Conservation (phyloP, 352 stramenopile species). For the Pythium aristosporum region DNA sequence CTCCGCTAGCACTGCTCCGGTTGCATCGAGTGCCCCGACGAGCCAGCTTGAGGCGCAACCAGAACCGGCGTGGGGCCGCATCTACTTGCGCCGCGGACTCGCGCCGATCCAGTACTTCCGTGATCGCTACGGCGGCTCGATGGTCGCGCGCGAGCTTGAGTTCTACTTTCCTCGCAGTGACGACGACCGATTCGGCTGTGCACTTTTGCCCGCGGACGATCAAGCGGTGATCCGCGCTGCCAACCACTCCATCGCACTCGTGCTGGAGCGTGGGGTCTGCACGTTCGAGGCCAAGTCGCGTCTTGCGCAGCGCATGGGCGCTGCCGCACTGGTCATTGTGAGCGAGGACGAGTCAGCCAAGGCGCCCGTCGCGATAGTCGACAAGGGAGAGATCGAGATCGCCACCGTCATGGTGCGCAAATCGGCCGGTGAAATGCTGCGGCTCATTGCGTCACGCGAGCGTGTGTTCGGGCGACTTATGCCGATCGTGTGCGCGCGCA, state of each 20-base stretch:
- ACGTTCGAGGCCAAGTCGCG: conserved; percentile 65
- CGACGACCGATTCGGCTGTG: conserved; percentile 44
- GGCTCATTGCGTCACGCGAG: conserved; percentile 26
- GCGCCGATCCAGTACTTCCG: conserved; percentile 77
- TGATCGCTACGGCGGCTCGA: conserved; percentile 46
- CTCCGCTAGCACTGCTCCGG: neutral
- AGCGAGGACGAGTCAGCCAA: conserved; percentile 44
- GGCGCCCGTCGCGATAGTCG: conserved; percentile 39
- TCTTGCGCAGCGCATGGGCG: conserved; percentile 44
- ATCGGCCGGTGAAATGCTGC: conserved; percentile 49
- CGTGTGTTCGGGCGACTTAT: conserved; percentile 46
- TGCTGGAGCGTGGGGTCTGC: conserved; percentile 63
- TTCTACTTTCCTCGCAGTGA: conserved; percentile 44
- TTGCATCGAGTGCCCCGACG: neutral
- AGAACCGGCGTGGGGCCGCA: conserved; percentile 54
- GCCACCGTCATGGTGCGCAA: conserved; percentile 62
- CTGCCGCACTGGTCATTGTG: conserved; percentile 50
- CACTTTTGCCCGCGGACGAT: conserved; percentile 34
- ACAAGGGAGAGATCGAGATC: conserved; percentile 50
- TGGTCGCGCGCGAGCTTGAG: conserved; percentile 38
- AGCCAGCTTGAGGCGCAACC: neutral
- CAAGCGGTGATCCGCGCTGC: conserved; percentile 25
- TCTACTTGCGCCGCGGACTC: conserved; percentile 65
- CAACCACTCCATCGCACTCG: conserved; percentile 43
- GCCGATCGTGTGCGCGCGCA: conserved; percentile 51